These are phyloP conservation scores for Geotrichum citri-aurantii DNA, from an alignment of 1,139 yeast genomes.

Conservation along the genomic window DNA sequence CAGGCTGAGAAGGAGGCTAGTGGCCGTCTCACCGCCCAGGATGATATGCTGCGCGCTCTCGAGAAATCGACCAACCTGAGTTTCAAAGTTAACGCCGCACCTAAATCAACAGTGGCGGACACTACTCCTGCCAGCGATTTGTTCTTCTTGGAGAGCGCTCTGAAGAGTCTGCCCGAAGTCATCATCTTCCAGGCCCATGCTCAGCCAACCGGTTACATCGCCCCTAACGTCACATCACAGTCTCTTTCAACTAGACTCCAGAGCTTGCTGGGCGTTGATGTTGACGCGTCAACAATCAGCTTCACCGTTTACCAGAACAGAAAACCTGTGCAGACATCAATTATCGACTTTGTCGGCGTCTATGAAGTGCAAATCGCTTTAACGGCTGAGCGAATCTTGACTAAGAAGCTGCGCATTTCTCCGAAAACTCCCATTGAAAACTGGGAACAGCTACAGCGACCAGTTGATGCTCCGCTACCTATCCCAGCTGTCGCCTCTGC, in stretches of 20 bases:
- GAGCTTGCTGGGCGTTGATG: background rate
- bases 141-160: slow-evolving; percentile 23
- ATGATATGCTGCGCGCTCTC: slow-evolving; percentile 14
- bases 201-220: slow-evolving; percentile 22
- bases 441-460: slow-evolving; percentile 15
- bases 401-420: slow-evolving; percentile 16
- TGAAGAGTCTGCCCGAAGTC: slow-evolving; percentile 26
- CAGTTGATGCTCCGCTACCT: slow-evolving; percentile 20
- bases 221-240: slow-evolving; percentile 4
- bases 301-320: background rate
- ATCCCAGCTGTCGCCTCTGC: slow-evolving; percentile 9
- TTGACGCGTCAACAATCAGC: slow-evolving; percentile 9
- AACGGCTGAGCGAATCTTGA: slow-evolving; percentile 17
- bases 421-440: slow-evolving; percentile 15
- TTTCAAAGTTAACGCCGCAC: slow-evolving; percentile 16
- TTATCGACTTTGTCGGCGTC: slow-evolving; percentile 23
- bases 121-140: slow-evolving; percentile 6
- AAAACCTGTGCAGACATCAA: slow-evolving; percentile 10
- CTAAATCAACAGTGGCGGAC: slow-evolving; percentile 15
- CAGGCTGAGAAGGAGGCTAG: slow-evolving; percentile 7
- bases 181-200: slow-evolving; percentile 20
- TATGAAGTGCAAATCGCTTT: slow-evolving; percentile 19
- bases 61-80: slow-evolving; percentile 16
- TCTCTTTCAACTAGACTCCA: slow-evolving; percentile 11
- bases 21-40: slow-evolving; percentile 11